Base-by-base conservation (phyloP, 2,329 filamentous ascomycete genomes). In the Paecilomyces niveus region DNA sequence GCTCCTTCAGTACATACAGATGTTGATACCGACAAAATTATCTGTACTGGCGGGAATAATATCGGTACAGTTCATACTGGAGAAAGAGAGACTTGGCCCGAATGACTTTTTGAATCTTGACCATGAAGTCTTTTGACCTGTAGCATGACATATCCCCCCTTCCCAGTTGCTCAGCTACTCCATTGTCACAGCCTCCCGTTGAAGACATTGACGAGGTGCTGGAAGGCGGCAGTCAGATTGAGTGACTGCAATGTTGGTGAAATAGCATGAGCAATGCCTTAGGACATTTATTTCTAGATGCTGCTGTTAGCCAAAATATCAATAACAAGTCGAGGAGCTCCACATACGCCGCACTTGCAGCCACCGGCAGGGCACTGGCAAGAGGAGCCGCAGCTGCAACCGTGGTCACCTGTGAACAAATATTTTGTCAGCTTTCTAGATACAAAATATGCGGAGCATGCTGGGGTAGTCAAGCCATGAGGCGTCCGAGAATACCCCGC, bases 351-450 rank as follows among this genome's bases (percentile, higher is more conserved):
- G 39, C 73, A 76, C 59, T 74, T 63, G 72, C 73, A 76, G 51
- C 63, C 58, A 64, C 73, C 74, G 63, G 73, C 66, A 63, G 74
- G 73, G 70, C 74, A 75, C 64, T 71, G 67, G 72, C 73, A 76
- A 60, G 72, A 72, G 65, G 68, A 59, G 62, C 74, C 74, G 66
- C 73, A 76, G 68, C 67, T 71, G 70, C 74, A 76, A 61, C 65
- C 67, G 72, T 74, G 73, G 59, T 72, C 71, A 66, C 63, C 56
- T 57, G 53, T 53, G 32, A 31, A 31, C 5, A 13, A 39, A 45
- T 21, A n/a, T 45, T n/a, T 18, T 7, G n/a, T 45, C 15, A 45
- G 39, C 6, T 33, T 11, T 33, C 32, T 33, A 33, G 32, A 15
- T 15, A 33, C 8, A 15, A 13, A 33, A 11, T 33, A 13, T 33